Evolutionary conservation across 23 red algal species (phyloP).

Genomic region (Pyropia yezoensis): DNA sequence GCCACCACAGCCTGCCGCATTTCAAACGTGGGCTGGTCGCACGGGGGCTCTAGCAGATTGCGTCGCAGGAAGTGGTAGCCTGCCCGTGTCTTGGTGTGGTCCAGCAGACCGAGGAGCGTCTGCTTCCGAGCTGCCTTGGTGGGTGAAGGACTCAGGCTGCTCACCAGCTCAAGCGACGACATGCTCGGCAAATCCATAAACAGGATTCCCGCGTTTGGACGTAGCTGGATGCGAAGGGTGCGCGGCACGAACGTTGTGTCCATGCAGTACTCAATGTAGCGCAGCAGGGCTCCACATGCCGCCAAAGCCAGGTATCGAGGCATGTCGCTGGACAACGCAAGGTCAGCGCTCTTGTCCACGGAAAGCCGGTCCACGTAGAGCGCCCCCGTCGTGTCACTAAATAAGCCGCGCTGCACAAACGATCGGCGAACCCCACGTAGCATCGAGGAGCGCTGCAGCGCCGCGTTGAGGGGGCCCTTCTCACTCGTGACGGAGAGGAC

Average conservation of each 20-base stretch:
- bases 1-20: conserved; percentile 68
- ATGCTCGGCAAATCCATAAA: conserved; percentile 64
- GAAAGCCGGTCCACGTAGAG: conserved; percentile 41
- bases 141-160: conserved; percentile 9
- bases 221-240: conserved; percentile 46
- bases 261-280: conserved; percentile 69
- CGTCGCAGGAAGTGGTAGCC: conserved; percentile 63
- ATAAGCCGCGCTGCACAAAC: conserved; percentile 41
- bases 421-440: no score
- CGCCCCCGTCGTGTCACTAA: conserved; percentile 66
- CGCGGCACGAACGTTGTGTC: conserved; percentile 34
- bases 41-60: conserved; percentile 70
- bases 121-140: background rate
- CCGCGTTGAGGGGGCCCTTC: conserved; percentile 13
- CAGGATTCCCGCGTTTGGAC: conserved; percentile 57
- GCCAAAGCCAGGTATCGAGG: conserved; percentile 70
- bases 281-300: conserved; percentile 56
- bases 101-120: conserved; percentile 43
- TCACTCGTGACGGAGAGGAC: conserved; percentile 30
- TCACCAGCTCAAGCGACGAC: conserved; percentile 64
- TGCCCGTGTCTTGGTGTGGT: conserved; percentile 49
- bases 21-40: conserved; percentile 45
- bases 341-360: conserved; percentile 27
- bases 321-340: conserved; percentile 12
- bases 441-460: conserved; percentile 14